phyloP scores from a whole-genome alignment of 495 filamentous ascomycete genomes.

The Penicillium verhagenii region DNA sequence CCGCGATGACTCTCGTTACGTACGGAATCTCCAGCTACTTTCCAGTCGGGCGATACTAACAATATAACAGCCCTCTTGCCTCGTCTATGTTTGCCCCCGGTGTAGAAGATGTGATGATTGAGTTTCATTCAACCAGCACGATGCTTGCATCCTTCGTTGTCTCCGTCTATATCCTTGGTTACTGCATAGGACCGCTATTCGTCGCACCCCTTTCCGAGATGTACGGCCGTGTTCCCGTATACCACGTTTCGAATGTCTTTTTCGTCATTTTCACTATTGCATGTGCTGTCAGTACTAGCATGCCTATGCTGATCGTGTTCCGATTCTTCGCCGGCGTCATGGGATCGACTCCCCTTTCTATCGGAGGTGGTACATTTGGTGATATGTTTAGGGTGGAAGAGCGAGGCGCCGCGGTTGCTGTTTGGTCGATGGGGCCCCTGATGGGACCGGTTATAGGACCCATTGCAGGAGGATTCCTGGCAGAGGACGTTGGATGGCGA shows the following conservation, averaged over 20 bases:
- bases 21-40: too few relatives aligned
- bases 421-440: background rate
- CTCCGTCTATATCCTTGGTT: background rate
- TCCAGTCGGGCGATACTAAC: too few relatives aligned
- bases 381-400: background rate
- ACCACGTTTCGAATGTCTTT: background rate
- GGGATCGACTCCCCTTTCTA: background rate
- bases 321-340: background rate
- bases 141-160: background rate
- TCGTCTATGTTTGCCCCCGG: background rate
- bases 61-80: background rate
- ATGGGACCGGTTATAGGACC: slow-evolving; percentile 1
- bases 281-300: background rate
- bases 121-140: background rate
- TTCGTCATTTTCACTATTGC: background rate
- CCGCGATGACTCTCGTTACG: background rate
- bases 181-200: background rate
- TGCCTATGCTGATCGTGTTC: background rate
- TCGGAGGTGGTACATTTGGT: background rate
- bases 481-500: background rate
- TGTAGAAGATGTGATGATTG: background rate
- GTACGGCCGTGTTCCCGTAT: background rate
- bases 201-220: background rate
- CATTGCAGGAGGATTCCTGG: slow-evolving; percentile 2
- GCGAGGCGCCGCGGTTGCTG: background rate